These are phyloP conservation scores for Aspergillus eucalypticola DNA, from an alignment of 2,329 filamentous ascomycete species.

Conservation along the genomic window DNA sequence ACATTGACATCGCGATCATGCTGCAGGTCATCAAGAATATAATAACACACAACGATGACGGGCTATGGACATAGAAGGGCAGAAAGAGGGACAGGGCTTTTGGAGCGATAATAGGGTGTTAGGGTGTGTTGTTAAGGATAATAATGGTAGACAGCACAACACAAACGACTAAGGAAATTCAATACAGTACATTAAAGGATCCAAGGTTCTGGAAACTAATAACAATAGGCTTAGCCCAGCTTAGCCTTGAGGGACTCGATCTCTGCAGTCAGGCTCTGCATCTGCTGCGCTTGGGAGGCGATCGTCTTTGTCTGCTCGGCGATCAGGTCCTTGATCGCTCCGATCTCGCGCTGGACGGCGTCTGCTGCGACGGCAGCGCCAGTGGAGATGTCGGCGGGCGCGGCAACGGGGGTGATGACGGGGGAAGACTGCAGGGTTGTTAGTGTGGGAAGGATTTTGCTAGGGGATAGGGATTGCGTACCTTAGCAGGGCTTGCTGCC, in stretches of 20 bases:
- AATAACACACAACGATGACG: slow-evolving; percentile 15
- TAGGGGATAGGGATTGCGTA: slow-evolving; percentile 14
- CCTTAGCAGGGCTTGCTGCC: slow-evolving; percentile 24
- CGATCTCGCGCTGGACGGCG: slow-evolving; percentile 65
- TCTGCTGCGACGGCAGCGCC: slow-evolving; percentile 44
- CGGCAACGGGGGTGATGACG: slow-evolving; percentile 39
- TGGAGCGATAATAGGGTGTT: neutral
- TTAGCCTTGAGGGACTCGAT: slow-evolving; percentile 80
- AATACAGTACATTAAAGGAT: slow-evolving; percentile 14
- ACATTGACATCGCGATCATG: slow-evolving; percentile 20
- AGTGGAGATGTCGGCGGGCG: slow-evolving; percentile 27
- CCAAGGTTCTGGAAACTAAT: neutral
- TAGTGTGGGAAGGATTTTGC: neutral
- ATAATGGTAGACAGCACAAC: neutral
- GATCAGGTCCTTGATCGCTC: slow-evolving; percentile 75
- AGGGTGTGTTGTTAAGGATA: neutral
- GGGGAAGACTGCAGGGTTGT: slow-evolving; percentile 19
- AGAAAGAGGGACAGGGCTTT: slow-evolving; percentile 14
- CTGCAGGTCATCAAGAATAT: slow-evolving; percentile 16
- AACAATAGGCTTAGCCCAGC: slow-evolving; percentile 50
- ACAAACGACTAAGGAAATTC: neutral
- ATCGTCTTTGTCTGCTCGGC: slow-evolving; percentile 77
- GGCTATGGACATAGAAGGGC: slow-evolving; percentile 18
- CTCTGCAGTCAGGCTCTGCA: slow-evolving; percentile 68
- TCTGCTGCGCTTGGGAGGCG: slow-evolving; percentile 73